Evolutionary conservation across 169 alveolate species (phyloP).

Genomic region (Cystoisospora suis): DNA sequence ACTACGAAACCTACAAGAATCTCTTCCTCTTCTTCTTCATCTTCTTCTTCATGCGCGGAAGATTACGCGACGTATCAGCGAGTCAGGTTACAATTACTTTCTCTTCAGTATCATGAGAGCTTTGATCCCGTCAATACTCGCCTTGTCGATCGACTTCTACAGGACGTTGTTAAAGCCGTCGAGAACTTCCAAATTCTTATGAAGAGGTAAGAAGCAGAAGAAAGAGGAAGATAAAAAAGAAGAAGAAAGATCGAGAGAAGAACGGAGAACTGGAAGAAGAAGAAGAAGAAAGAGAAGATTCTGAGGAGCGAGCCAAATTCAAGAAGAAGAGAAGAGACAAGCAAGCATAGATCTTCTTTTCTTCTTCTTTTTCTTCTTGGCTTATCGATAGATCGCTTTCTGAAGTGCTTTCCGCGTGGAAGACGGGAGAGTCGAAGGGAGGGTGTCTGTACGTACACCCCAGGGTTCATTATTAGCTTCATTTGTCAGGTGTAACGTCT

Average conservation of each 20-base stretch:
- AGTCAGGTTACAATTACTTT: background rate
- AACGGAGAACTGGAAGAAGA: background rate
- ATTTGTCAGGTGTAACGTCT: too few relatives aligned
- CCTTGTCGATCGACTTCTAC: slow-evolving; percentile 6
- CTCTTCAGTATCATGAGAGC: background rate
- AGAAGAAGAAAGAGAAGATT: background rate
- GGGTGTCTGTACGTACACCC: background rate
- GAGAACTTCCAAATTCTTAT: slow-evolving; percentile 17
- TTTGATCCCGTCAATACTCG: background rate
- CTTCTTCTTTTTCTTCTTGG: too few relatives aligned
- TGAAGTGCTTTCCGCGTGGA: background rate
- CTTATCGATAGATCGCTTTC: too few relatives aligned
- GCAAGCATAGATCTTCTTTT: slow-evolving; percentile 3
- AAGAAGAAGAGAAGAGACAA: background rate
- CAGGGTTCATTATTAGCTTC: background rate
- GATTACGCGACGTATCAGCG: background rate
- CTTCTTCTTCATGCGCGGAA: background rate
- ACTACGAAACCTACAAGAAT: background rate
- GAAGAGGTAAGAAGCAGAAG: background rate
- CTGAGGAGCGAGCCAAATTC: background rate
- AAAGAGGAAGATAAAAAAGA: background rate
- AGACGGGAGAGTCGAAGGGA: background rate
- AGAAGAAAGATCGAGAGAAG: background rate
- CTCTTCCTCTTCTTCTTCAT: background rate
- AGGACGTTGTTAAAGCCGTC: slow-evolving; percentile 24